phyloP scores from a whole-genome alignment of 2,329 filamentous ascomycete genomes.

The Hypoxylon sp. region DNA sequence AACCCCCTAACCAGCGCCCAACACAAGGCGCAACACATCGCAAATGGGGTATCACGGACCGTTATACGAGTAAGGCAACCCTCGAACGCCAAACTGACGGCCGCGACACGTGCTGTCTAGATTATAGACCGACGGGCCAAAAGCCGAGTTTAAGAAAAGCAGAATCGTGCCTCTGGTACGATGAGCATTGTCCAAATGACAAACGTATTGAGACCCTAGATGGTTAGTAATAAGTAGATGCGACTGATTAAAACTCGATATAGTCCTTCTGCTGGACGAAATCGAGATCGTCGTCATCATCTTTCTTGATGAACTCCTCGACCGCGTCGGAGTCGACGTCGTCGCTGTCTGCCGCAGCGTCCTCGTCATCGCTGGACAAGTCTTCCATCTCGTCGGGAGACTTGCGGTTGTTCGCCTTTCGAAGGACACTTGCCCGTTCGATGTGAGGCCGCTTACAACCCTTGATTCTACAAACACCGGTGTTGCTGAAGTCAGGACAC shows the following conservation, averaged over 20 bases:
- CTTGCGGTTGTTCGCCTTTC: slow-evolving; percentile 71
- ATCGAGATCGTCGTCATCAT: slow-evolving; percentile 68
- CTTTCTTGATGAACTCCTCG: slow-evolving; percentile 73
- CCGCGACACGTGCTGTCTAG: slow-evolving; percentile 30
- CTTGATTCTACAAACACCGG: slow-evolving; percentile 83
- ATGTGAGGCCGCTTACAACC: slow-evolving; percentile 90
- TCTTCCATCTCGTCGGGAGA: slow-evolving; percentile 72
- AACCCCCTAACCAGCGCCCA: slow-evolving; percentile 29
- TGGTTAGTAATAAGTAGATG: slow-evolving; percentile 43
- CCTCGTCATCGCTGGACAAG: slow-evolving; percentile 83
- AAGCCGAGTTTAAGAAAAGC: slow-evolving; percentile 24
- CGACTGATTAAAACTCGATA: slow-evolving; percentile 63
- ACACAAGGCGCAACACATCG: slow-evolving; percentile 32
- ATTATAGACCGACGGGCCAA: slow-evolving; percentile 29
- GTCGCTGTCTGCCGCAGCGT: slow-evolving; percentile 77
- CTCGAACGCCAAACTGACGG: slow-evolving; percentile 40
- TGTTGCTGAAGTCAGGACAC: slow-evolving; percentile 96
- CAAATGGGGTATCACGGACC: slow-evolving; percentile 42
- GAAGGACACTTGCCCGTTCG: slow-evolving; percentile 85
- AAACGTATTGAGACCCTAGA: slow-evolving; percentile 38
- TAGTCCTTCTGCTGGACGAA: slow-evolving; percentile 73
- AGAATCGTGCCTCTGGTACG: slow-evolving; percentile 20
- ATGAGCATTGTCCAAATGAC: slow-evolving; percentile 32
- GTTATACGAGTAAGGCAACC: slow-evolving; percentile 41
- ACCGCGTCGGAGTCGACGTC: slow-evolving; percentile 84